These are phyloP conservation scores for Clitopilus passeckerianus DNA, from an alignment of 768 basidiomycete species.

Conservation along the genomic window DNA sequence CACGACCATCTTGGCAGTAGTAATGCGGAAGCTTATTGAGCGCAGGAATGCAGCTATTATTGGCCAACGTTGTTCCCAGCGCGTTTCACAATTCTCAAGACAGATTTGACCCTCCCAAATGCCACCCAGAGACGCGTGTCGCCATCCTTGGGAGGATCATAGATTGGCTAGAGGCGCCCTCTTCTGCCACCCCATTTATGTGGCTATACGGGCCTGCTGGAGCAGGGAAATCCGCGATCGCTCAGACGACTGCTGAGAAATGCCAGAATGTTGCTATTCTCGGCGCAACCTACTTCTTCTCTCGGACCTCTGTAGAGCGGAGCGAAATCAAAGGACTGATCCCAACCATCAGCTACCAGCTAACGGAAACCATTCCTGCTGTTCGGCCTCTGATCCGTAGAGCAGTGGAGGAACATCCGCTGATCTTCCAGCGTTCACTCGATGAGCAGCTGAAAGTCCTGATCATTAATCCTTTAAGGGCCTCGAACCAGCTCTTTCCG, in stretches of 20 bases:
- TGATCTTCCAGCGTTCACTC: not conserved
- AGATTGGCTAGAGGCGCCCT: not conserved
- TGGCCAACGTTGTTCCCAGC: not conserved
- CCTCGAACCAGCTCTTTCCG: not conserved
- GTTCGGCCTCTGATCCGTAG: not conserved
- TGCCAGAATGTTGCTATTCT: not conserved
- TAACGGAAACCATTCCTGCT: not conserved
- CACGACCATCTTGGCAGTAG: not conserved
- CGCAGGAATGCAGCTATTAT: not conserved
- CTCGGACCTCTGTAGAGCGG: not conserved
- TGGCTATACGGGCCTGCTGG: not conserved
- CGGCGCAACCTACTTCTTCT: not conserved
- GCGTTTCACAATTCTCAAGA: not conserved
- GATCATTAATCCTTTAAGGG: not conserved
- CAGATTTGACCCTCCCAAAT: not conserved
- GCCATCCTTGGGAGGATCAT: not conserved
- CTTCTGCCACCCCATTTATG: not conserved
- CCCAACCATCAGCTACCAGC: not conserved
- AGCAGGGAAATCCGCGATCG: not conserved
- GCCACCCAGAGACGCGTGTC: not conserved
- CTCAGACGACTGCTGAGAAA: not conserved
- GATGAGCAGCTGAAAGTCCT: not conserved
- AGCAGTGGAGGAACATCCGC: not conserved
- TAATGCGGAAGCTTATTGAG: not conserved
- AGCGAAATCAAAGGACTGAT: not conserved